Conservation (phyloP, 2,329 filamentous ascomycete species). For the Stenocarpella maydis region DNA sequence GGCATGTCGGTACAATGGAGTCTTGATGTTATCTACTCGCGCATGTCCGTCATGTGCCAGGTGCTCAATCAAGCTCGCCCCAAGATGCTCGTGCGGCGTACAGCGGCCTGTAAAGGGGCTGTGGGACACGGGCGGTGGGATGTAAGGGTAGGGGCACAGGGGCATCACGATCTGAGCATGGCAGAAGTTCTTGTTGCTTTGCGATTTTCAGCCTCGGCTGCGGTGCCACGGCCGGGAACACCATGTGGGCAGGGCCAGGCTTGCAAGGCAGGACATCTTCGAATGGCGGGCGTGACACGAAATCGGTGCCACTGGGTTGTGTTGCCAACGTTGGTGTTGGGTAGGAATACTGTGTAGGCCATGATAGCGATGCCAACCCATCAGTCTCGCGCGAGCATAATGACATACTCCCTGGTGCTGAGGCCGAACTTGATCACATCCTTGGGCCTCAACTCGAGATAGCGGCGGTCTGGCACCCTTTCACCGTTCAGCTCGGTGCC, state of each 20-base stretch:
- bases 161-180: background rate
- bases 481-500: slow-evolving; percentile 85
- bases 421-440: slow-evolving; percentile 90
- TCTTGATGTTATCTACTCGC: slow-evolving; percentile 18
- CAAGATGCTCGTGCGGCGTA: background rate
- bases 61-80: slow-evolving; percentile 4
- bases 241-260: slow-evolving; percentile 4
- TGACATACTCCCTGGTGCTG: slow-evolving; percentile 92
- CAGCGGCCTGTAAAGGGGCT: background rate
- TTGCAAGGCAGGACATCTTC: background rate
- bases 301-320: background rate
- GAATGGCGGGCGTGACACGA: background rate
- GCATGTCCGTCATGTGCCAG: slow-evolving; percentile 10
- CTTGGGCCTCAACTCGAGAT: slow-evolving; percentile 85
- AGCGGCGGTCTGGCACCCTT: slow-evolving; percentile 76
- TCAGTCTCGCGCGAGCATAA: slow-evolving; percentile 74
- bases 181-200: slow-evolving; percentile 11
- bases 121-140: background rate
- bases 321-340: background rate
- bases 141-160: background rate
- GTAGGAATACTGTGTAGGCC: background rate
- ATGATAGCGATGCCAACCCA: background rate
- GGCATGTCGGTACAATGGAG: background rate
- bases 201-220: slow-evolving; percentile 18
- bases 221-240: background rate